Evolutionary conservation across 2,329 filamentous ascomycete species (phyloP).

Genomic region (Botryotinia calthae): DNA sequence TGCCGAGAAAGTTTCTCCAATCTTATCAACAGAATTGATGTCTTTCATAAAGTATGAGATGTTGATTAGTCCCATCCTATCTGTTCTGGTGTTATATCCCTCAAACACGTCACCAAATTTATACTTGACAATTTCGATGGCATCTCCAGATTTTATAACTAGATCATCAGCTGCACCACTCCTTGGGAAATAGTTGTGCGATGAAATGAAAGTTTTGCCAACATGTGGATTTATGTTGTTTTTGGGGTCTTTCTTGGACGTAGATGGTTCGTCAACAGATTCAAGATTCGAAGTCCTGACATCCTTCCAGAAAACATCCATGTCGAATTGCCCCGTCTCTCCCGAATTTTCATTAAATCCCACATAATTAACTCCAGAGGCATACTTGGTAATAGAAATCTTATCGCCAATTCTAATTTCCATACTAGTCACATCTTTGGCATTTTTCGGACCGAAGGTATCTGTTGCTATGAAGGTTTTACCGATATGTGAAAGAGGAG

Average conservation of each 20-base stretch:
- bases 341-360: neutral
- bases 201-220: neutral
- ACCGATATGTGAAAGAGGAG: neutral
- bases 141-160: neutral
- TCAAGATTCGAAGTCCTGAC: neutral
- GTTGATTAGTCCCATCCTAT: neutral
- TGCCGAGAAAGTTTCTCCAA: neutral
- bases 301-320: neutral
- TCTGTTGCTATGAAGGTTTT: neutral
- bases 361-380: neutral
- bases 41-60: neutral
- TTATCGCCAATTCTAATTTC: neutral
- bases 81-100: neutral
- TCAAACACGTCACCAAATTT: neutral
- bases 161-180: neutral
- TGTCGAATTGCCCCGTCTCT: neutral
- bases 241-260: too few relatives aligned
- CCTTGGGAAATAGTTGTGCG: neutral
- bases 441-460: neutral
- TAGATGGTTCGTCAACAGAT: neutral
- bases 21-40: neutral
- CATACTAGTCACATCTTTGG: neutral
- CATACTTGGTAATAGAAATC: neutral
- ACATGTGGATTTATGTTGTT: neutral
- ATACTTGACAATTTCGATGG: neutral